Percentiles rank a stretch among this genome's conserved stretches.
These are phyloP conservation scores for Aspergillus amoenus DNA, from an alignment of 2,329 filamentous ascomycete species.

Conservation along the genomic window DNA sequence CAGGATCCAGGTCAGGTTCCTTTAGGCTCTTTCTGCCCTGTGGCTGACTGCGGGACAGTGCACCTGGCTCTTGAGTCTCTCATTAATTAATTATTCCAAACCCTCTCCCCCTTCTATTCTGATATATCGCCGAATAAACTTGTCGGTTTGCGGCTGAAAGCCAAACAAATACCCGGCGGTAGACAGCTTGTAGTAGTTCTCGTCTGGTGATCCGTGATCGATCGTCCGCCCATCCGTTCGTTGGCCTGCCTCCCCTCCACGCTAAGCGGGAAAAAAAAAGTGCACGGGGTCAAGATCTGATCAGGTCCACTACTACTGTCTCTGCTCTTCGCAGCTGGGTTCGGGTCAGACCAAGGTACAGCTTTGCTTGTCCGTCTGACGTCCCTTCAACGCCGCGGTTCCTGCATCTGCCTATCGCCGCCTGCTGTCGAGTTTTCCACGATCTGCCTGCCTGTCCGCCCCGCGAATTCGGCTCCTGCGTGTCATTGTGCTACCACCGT, in stretches of 20 bases:
- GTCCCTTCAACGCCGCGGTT: neutral
- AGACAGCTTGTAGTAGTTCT: no score
- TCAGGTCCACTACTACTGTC: neutral
- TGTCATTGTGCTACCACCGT: neutral
- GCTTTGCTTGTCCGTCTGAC: neutral
- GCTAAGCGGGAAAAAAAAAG: constrained; percentile 1
- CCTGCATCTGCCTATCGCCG: neutral
- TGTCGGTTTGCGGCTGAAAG: no score
- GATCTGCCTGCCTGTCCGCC: no score
- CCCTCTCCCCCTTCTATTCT: neutral
- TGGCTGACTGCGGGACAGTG: neutral
- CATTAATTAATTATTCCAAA: neutral
- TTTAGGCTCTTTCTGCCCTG: neutral
- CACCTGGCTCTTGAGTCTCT: neutral
- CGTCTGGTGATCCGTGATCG: neutral
- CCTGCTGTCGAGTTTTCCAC: no score
- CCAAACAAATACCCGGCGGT: no score
- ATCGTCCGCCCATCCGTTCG: neutral
- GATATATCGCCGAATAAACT: neutral
- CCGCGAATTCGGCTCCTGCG: neutral
- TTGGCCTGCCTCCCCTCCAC: neutral
- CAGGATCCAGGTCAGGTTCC: neutral
- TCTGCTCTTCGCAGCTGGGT: neutral
- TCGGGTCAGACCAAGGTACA: no score
- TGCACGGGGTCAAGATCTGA: neutral